Evolutionary conservation across 352 stramenopile species (phyloP), one percentile per base, ranked within the genome.

Genomic region (Phytophthora nicotianae): DNA sequence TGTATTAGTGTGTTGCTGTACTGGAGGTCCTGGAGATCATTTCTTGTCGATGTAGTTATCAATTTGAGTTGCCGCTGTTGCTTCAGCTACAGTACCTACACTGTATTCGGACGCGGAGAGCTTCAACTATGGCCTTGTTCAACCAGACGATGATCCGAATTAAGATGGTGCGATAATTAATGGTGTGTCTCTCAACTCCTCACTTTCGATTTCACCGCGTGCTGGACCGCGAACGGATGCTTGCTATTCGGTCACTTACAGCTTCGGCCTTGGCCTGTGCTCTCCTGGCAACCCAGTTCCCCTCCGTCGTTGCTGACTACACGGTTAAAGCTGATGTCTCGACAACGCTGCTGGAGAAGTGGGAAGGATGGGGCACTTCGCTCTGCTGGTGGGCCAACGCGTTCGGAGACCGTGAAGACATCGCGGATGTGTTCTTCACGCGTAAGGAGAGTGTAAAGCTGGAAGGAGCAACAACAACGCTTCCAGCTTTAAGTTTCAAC

Each of bases 311-410:
- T 11, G 40, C 60, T 9, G 53, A 66, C 43, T 66, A 70, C 49
- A 70, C 59, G 3, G 59, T 73, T 10, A 69, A 65, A 35, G 17
- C 55, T 23, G 54, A 69, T 55, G 45, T 49, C 13, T 24, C 33
- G 14, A 65, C 56, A 21, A 65, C 61, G 9, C 35, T 75, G 7
- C 26, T 68, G 8, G 32, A 57, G 4, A 51, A 46, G 0, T 89
- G 77, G 79, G 75, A 83, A 75, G 79, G 77, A 26, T 89, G 72
- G 72, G 77, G 77, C 23, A 86, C 77, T 9, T 87, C 79, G 45
- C 75, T 89, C 40, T 79, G 66, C 50, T 89, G 77, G 79, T 89
- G 77, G 70, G 75, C 79, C 27, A 89, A 89, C 42, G 77, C 71
- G 13, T 86, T 89, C 40, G 79, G 75, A 26, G 56, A 79, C 17